Percentiles rank a stretch among this genome's conserved stretches.
These are phyloP conservation scores for Gossypium longicalyx DNA, from an alignment of 345 rosid species.

Conservation along the genomic window DNA sequence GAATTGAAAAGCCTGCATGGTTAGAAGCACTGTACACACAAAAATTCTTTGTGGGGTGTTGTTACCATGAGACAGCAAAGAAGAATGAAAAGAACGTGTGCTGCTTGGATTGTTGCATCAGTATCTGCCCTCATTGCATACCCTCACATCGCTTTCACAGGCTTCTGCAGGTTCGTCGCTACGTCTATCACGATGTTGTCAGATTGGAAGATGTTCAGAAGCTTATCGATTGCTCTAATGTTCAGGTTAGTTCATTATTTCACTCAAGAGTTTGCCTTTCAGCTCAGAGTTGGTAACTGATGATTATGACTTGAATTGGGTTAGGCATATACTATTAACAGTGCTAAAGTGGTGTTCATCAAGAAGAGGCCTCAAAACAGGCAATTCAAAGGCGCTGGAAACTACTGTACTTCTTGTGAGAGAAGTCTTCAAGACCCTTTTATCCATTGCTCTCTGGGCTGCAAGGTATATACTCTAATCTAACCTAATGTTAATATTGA, in stretches of 20 bases:
- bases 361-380: slow-evolving; percentile 95
- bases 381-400: slow-evolving; percentile 89
- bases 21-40: slow-evolving; percentile 75
- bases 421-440: slow-evolving; percentile 92
- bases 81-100: slow-evolving; percentile 92
- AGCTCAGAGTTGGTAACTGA: no score
- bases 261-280: no score
- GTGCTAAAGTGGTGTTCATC: slow-evolving; percentile 92
- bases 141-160: slow-evolving; percentile 80
- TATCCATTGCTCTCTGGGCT: slow-evolving; percentile 83
- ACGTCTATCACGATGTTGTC: slow-evolving; percentile 93
- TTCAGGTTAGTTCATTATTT: slow-evolving; percentile 48
- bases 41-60: slow-evolving; percentile 75
- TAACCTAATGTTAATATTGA: not conserved
- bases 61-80: slow-evolving; percentile 69
- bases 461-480: slow-evolving; percentile 53
- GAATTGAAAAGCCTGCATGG: slow-evolving; percentile 87
- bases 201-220: slow-evolving; percentile 82
- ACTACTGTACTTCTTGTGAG: slow-evolving; percentile 88
- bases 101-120: slow-evolving; percentile 85
- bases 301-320: not conserved
- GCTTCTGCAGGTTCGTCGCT: slow-evolving; percentile 92
- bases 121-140: slow-evolving; percentile 92
- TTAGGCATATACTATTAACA: slow-evolving; percentile 84
- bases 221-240: slow-evolving; percentile 88